These are phyloP conservation scores for Bruguiera gymnorhiza DNA, from an alignment of 345 rosid genomes.

Conservation along the genomic window DNA sequence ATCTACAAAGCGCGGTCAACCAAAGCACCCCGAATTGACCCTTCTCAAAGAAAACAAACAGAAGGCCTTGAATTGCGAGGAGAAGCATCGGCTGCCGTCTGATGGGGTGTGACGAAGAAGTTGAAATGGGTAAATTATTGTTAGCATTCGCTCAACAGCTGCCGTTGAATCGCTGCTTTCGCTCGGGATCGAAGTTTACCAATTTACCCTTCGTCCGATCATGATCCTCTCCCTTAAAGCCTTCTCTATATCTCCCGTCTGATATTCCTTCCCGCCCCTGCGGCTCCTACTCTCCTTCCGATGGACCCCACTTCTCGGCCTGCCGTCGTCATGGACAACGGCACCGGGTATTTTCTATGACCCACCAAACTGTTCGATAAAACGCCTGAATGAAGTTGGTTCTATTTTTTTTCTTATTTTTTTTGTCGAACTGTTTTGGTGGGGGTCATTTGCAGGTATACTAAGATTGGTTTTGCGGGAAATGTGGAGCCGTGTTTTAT, in stretches of 20 bases:
- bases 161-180: conserved; percentile 43
- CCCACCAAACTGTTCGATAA: conserved; percentile 36
- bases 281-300: conserved; percentile 3
- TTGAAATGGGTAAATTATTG: neutral
- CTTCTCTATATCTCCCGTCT: conserved; percentile 51
- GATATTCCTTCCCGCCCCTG: conserved; percentile 42
- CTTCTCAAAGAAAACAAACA: neutral
- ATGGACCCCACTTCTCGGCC: conserved; percentile 96
- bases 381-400: conserved; percentile 19
- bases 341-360: conserved; percentile 61
- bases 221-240: conserved; percentile 40
- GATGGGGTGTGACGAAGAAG: conserved; percentile 17
- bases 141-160: neutral
- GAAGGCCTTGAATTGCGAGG: neutral
- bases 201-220: conserved; percentile 17
- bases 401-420: neutral
- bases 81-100: neutral
- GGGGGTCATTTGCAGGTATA: conserved; percentile 47
- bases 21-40: too few relatives aligned
- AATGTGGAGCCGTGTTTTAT: conserved; percentile 99
- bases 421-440: neutral
- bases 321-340: conserved; percentile 94
- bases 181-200: conserved; percentile 42
- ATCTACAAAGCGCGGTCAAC: too few relatives aligned
- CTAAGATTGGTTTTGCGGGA: conserved; percentile 95